Evolutionary conservation across 768 basidiomycete genomes (phyloP).

Genomic region (Crassisporium funariophilum): DNA sequence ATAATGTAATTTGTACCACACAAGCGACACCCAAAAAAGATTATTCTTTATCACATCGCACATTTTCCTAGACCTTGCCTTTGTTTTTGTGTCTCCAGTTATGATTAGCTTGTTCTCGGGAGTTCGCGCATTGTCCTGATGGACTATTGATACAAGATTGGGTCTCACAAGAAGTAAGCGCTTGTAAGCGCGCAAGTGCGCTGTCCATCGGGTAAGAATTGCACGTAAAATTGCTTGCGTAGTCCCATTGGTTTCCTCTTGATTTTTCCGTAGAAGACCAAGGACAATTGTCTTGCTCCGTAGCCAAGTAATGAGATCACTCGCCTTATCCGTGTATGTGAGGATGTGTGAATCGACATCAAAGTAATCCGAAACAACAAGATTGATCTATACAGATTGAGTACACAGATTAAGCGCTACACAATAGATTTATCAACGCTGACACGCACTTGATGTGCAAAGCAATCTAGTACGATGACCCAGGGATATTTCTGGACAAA

Average conservation of each 20-base stretch:
- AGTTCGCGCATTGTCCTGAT: constrained; percentile 15
- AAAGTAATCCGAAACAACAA: constrained; percentile 42
- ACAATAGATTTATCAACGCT: no score
- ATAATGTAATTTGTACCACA: constrained; percentile 21
- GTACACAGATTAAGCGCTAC: neutral
- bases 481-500: constrained; percentile 12
- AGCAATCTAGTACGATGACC: constrained; percentile 22
- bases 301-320: constrained; percentile 41
- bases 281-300: constrained; percentile 34
- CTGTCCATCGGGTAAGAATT: constrained; percentile 38
- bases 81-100: constrained; percentile 25
- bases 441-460: constrained; percentile 19
- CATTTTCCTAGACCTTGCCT: constrained; percentile 29
- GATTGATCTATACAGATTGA: constrained; percentile 31
- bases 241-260: constrained; percentile 6
- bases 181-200: constrained; percentile 35
- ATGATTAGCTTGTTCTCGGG: constrained; percentile 15
- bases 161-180: constrained; percentile 28
- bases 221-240: constrained; percentile 28
- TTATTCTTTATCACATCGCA: constrained; percentile 26
- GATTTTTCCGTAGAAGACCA: constrained; percentile 24
- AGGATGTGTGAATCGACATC: constrained; percentile 20
- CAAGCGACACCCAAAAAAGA: constrained; percentile 32
- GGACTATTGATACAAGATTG: constrained; percentile 19
- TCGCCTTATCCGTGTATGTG: constrained; percentile 24